Evolutionary conservation across 2,329 filamentous ascomycete genomes (phyloP).

Genomic region (Aspergillus novofumigatus): DNA sequence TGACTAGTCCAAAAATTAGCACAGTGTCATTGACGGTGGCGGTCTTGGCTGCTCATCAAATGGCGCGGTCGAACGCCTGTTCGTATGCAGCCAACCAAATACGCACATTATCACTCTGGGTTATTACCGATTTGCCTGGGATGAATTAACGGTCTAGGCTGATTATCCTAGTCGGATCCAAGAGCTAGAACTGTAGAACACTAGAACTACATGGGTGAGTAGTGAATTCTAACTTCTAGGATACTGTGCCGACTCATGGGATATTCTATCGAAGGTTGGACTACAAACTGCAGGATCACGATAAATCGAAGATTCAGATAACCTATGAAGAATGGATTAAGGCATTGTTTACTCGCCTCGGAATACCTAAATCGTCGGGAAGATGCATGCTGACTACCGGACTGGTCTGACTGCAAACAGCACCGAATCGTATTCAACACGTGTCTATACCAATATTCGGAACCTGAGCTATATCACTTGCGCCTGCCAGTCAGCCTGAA

Average conservation of each 20-base stretch:
- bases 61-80: conserved; percentile 10
- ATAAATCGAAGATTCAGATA: background rate
- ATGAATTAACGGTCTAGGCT: background rate
- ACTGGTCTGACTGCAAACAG: background rate
- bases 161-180: background rate
- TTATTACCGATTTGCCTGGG: background rate
- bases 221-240: background rate
- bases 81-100: conserved; percentile 6
- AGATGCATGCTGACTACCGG: background rate
- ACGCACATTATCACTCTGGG: background rate
- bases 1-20: background rate
- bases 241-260: background rate
- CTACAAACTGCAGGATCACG: background rate
- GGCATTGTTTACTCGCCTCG: background rate
- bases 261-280: background rate
- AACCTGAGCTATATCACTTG: background rate
- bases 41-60: background rate
- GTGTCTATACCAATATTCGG: background rate
- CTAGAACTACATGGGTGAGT: background rate
- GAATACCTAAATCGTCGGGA: background rate
- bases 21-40: background rate
- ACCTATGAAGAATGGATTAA: background rate
- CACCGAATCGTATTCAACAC: background rate
- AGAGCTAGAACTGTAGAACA: background rate
- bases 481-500: background rate